phyloP scores from a whole-genome alignment of 2,329 filamentous ascomycete genomes.

The Chalaropsis thielavioides region DNA sequence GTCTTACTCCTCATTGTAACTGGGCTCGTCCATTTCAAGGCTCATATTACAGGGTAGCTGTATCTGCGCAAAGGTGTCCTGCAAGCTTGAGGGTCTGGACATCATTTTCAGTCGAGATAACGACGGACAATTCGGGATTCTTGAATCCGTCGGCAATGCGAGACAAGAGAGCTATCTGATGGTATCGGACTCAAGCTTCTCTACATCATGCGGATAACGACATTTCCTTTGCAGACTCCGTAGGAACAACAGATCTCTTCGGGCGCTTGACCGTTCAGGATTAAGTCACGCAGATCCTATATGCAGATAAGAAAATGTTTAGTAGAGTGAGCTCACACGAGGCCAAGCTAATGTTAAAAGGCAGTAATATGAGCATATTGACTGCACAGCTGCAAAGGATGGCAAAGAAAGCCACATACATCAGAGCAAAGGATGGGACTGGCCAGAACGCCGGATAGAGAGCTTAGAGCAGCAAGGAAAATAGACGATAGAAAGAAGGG shows the following conservation, averaged over 20 bases:
- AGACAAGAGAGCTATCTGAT: not conserved
- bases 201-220: conserved; percentile 33
- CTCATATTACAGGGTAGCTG: not conserved
- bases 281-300: conserved; percentile 26
- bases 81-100: not conserved
- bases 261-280: conserved; percentile 33
- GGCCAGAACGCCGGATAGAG: not conserved
- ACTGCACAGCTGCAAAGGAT: not conserved
- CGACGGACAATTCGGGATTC: not conserved
- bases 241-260: conserved; percentile 41
- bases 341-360: not conserved
- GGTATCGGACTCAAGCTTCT: conserved; percentile 9
- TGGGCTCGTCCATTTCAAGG: not conserved
- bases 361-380: no score
- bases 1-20: not conserved
- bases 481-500: not conserved
- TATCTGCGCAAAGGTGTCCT: not conserved
- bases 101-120: not conserved
- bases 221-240: conserved; percentile 36
- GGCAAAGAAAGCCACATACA: conserved; percentile 5
- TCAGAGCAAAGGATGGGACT: conserved; percentile 16
- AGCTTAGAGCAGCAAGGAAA: not conserved
- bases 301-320: not conserved
- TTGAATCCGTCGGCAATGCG: not conserved
- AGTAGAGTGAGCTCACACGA: not conserved